Base-by-base conservation (phyloP, 805 yeast genomes). In the Lipomyces orientalis region DNA sequence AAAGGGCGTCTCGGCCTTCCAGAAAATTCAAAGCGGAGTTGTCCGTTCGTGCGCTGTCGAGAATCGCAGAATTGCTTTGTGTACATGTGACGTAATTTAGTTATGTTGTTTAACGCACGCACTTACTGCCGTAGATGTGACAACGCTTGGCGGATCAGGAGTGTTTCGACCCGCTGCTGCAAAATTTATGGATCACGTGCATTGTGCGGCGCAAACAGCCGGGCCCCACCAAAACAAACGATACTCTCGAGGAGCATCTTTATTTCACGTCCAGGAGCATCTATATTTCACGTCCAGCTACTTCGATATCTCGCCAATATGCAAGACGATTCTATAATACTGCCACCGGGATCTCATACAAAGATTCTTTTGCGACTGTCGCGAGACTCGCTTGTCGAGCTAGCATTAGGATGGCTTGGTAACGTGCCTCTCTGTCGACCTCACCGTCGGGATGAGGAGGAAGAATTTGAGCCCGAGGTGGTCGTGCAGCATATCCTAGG, bases 391-490 rank as follows among this genome's bases (percentile, higher is more conserved):
- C 46, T 67, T 9, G 35, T 64, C 19, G 59, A 57, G 29, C 62
- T 64, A 8, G 67, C 63, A 3, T n/a, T 64, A 10, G 35, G 54
- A 25, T 67, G 70, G 67, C 60, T 67, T 8, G 62, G 58, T 29
- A 14, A 60, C 19, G 31, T 8, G 22, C 62, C 64, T 22, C 31
- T 51, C 9, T 64, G 65, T 61, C 29, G 37, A 10, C 68, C 70
- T 12, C 68, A 67, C 31, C 61, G 39, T n/a, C 12, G 31, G 8
- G 25, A 12, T 16, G 60, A 56, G 1, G 43, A 56, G 1, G 43
- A 22, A 10, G 65, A 54, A 29, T 54, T 35, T 2, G 70, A 1
- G 83, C 22, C 31, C 55, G 69, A 35, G 19, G 46, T 22, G 8
- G 19, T 39, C 16, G 29, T 52, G 19, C 56, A 49, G 54, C 34